Base-by-base conservation (phyloP, 805 yeast genomes). In the Monosporozyma unispora region DNA sequence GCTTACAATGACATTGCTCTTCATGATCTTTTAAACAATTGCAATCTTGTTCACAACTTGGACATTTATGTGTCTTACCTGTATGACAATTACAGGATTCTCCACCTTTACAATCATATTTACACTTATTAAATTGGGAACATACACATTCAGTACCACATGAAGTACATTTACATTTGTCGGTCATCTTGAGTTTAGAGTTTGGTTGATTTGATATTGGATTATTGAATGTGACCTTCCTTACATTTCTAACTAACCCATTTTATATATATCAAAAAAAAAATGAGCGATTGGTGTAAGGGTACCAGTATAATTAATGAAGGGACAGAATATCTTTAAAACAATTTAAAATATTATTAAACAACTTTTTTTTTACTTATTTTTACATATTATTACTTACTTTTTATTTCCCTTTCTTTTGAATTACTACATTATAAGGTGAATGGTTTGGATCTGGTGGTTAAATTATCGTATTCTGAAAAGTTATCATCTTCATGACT, bases 61-160 rank as follows among this genome's bases (percentile, higher is more conserved):
- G 22, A 27, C 48, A 45, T 11, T 21, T 19, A 27, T 45, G 48
- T 18, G 41, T 27, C 14, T 33, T 19, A 29, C 22, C 38, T 9
- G 12, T 22, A 29, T 43, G 45, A 28, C 45, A 43, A 4, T 18
- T 22, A 29, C 45, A 43, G 19, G 14, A 4, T 5, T 29, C 22
- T 1, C 45, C 45, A 4, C 45, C 45, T 28, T 28, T 8, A 43
- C 45, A 43, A 31, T 28, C 27, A 28, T 18, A 19, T 18, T 43
- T 31, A 19, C 45, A 43, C 4, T 28, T 16, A 14, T 28, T 29
- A 9, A 19, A 28, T 31, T 43, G 33, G 3, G 28, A 19, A 28
- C 45, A 43, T 4, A 19, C 27, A 43, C 45, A 43, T 43, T 43
- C 37, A 4, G 33, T 28, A 10, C 45, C 45, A 29, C 45, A 43